Percentiles rank a stretch among this genome's conserved stretches.
Evolutionary conservation across 495 filamentous ascomycete genomes (phyloP).

Genomic region (Bombardia bombarda): DNA sequence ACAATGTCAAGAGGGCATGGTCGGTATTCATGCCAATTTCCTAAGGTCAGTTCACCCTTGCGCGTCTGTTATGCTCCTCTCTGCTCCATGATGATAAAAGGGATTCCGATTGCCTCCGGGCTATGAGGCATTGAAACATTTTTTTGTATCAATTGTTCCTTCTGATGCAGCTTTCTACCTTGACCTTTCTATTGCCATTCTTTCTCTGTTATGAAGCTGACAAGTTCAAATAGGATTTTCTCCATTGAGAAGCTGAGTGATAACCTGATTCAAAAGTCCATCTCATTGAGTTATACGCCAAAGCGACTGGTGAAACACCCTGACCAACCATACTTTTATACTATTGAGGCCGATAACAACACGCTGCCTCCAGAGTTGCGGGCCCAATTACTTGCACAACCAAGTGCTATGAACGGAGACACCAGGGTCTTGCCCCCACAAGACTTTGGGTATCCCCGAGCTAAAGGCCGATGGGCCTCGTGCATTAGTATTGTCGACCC

Average conservation of each 20-base stretch:
- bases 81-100: constrained; percentile 60
- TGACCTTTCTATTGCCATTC: not conserved
- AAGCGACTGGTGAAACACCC: constrained; percentile 82
- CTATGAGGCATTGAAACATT: constrained; percentile 37
- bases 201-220: constrained; percentile 13
- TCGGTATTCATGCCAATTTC: constrained; percentile 86
- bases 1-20: constrained; percentile 88
- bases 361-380: constrained; percentile 70
- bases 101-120: constrained; percentile 37
- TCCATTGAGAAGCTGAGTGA: constrained; percentile 78
- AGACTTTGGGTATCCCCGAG: constrained; percentile 85
- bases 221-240: constrained; percentile 60
- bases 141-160: constrained; percentile 43
- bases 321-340: constrained; percentile 82
- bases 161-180: constrained; percentile 36
- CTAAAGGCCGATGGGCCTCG: constrained; percentile 82
- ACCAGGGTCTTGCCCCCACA: constrained; percentile 60
- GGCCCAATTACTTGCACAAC: constrained; percentile 57
- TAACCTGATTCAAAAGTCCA: constrained; percentile 80
- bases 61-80: constrained; percentile 2
- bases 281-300: constrained; percentile 85
- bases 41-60: constrained; percentile 58
- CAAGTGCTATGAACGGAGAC: constrained; percentile 61
- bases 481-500: constrained; percentile 90
- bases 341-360: constrained; percentile 88